phyloP scores from a whole-genome alignment of 768 basidiomycete species.

The Hygrophoropsis aurantiaca region DNA sequence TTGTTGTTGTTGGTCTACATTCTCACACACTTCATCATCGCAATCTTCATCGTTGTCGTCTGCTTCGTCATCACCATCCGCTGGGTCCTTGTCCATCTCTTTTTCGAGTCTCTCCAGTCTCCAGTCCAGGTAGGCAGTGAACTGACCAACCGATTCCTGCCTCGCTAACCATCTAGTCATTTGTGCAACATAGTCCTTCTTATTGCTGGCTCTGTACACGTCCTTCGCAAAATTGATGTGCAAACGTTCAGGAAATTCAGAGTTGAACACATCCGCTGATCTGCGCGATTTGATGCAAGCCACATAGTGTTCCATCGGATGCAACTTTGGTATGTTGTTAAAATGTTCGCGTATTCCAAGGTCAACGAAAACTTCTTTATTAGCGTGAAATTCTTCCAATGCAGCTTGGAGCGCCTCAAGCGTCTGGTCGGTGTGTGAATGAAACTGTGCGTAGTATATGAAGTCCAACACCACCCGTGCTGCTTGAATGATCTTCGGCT shows the following conservation, averaged over 20 bases:
- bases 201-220: constrained; percentile 24
- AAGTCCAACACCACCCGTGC: constrained; percentile 31
- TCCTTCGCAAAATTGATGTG: constrained; percentile 33
- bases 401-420: constrained; percentile 22
- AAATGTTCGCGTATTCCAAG: constrained; percentile 28
- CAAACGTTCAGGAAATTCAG: constrained; percentile 31
- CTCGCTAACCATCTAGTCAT: constrained; percentile 40
- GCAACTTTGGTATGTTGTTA: constrained; percentile 35
- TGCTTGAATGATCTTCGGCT: constrained; percentile 12
- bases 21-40: no score
- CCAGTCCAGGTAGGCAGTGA: constrained; percentile 15
- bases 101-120: not conserved
- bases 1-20: no score
- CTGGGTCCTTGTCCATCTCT: not conserved
- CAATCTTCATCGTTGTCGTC: not conserved
- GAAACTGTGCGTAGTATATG: constrained; percentile 30
- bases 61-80: no score
- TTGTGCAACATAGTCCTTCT: constrained; percentile 29
- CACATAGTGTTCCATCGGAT: constrained; percentile 26
- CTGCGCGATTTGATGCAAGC: constrained; percentile 22
- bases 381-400: constrained; percentile 24
- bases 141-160: constrained; percentile 31
- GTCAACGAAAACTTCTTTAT: constrained; percentile 27
- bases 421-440: constrained; percentile 24
- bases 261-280: constrained; percentile 33